Conservation (phyloP, 441 rosid species). For the Erodium trifolium region DNA sequence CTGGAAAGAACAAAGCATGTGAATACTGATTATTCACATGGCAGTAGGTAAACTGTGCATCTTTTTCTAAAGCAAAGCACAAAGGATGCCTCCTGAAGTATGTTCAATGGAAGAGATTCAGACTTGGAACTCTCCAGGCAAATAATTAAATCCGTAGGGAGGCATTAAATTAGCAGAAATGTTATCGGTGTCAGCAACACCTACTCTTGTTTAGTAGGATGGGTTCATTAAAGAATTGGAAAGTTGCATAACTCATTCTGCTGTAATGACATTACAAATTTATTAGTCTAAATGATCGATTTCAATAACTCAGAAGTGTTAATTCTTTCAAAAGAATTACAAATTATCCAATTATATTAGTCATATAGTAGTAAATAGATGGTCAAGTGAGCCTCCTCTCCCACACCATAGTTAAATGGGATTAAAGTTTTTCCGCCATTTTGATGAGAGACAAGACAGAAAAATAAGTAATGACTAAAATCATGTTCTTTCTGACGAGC, state of each 20-base stretch:
- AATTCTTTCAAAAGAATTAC: neutral
- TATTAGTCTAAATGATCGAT: neutral
- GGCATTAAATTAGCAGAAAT: neutral
- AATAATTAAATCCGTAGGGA: neutral
- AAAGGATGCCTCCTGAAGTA: neutral
- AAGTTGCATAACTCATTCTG: neutral
- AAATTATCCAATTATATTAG: neutral
- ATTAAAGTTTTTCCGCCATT: neutral
- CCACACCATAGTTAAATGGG: too few relatives aligned
- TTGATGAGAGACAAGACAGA: neutral
- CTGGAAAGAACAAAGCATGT: neutral
- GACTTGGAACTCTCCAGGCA: constrained; percentile 1
- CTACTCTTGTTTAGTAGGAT: neutral
- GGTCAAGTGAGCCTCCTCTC: neutral
- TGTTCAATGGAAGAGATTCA: neutral
- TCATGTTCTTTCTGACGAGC: neutral
- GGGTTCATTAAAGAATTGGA: neutral
- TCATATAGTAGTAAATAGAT: neutral
- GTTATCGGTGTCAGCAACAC: neutral
- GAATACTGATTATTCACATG: neutral
- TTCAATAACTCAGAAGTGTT: neutral
- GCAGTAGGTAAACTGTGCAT: neutral
- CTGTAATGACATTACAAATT: neutral
- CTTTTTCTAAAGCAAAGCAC: neutral
- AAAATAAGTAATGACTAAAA: neutral